phyloP scores from a whole-genome alignment of 2,329 filamentous ascomycete species.

The Zarea fungicola region DNA sequence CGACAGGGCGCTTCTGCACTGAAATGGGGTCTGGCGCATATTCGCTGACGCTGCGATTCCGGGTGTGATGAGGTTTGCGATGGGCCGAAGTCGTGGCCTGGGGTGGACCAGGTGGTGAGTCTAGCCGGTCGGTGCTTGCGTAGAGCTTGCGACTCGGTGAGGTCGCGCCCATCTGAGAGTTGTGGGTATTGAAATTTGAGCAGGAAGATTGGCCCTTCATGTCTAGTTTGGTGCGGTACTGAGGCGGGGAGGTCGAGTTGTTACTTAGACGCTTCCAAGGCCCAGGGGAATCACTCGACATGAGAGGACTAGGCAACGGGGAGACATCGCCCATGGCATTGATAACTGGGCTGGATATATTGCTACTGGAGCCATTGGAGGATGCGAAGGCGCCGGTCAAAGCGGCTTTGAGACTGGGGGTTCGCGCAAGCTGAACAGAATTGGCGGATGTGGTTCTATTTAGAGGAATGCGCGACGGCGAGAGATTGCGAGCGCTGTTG shows the following conservation, averaged over 20 bases:
- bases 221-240: conserved; percentile 20
- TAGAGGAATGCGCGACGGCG: conserved; percentile 23
- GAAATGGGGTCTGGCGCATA: conserved; percentile 70
- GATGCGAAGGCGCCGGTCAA: conserved; percentile 45
- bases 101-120: not conserved
- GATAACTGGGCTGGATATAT: conserved; percentile 67
- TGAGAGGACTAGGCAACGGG: conserved; percentile 70
- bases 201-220: conserved; percentile 22
- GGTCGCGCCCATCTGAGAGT: conserved; percentile 21
- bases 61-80: conserved; percentile 41
- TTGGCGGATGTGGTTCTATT: conserved; percentile 25
- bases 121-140: conserved; percentile 23
- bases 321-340: conserved; percentile 74
- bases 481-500: conserved; percentile 6
- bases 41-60: conserved; percentile 84
- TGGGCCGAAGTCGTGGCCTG: not conserved
- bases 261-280: conserved; percentile 55
- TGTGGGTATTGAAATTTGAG: conserved; percentile 37
- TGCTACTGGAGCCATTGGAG: conserved; percentile 56
- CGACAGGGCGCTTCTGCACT: conserved; percentile 66
- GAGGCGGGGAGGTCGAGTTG: conserved; percentile 39
- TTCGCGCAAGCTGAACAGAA: conserved; percentile 49
- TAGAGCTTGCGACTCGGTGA: conserved; percentile 55
- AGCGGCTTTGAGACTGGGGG: conserved; percentile 56
- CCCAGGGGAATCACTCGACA: conserved; percentile 59